These are phyloP conservation scores for Dendrobium huoshanense DNA, from an alignment of 106 monocot genomes.

Conservation along the genomic window DNA sequence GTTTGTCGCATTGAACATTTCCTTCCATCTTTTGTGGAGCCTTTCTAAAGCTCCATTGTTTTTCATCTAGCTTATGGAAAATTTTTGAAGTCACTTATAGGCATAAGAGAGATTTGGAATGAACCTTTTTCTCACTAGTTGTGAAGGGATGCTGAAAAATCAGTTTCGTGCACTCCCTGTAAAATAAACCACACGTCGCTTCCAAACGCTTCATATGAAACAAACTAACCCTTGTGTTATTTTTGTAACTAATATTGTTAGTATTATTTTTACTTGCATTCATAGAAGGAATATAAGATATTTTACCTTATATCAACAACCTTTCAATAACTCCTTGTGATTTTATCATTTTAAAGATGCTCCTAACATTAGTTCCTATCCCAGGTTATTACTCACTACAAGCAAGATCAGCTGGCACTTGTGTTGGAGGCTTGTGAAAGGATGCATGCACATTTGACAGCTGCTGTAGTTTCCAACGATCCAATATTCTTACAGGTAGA, in stretches of 20 bases:
- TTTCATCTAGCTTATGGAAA: too few species aligned
- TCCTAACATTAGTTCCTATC: background rate
- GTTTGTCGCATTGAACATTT: too few species aligned
- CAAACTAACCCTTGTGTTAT: too few species aligned
- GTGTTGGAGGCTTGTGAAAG: slow-evolving; percentile 89
- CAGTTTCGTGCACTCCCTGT: too few species aligned
- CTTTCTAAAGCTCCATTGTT: too few species aligned
- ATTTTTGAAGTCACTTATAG: too few species aligned
- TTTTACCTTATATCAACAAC: background rate
- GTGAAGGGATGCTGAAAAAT: too few species aligned
- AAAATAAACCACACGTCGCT: too few species aligned
- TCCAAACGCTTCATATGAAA: too few species aligned
- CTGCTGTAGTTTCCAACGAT: slow-evolving; percentile 94
- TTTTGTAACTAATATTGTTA: background rate
- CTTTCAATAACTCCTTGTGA: background rate
- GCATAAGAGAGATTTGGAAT: too few species aligned
- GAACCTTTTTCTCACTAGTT: too few species aligned
- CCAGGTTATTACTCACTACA: slow-evolving; percentile 80
- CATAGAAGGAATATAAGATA: background rate
- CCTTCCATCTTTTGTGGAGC: too few species aligned
- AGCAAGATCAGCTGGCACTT: slow-evolving; percentile 49
- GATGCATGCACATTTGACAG: slow-evolving; percentile 96
- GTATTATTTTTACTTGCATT: background rate
- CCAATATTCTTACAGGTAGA: slow-evolving; percentile 79
- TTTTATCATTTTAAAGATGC: background rate